Base-by-base conservation (phyloP, 768 basidiomycete species). In the Paxillus involutus region DNA sequence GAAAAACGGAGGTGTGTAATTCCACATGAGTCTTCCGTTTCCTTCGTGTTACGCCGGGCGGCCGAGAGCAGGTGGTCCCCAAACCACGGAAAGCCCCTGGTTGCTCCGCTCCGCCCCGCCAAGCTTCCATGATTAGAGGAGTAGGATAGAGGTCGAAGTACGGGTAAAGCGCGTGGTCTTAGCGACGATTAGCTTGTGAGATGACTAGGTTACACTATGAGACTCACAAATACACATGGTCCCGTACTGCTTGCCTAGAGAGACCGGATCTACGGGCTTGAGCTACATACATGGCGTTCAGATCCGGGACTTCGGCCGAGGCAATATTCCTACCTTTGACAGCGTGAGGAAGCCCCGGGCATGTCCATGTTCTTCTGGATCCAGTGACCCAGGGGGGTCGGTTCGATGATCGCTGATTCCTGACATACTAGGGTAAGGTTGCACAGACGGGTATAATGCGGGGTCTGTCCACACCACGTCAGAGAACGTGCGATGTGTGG, bases 1-100 rank as follows among this genome's bases (percentile, higher is more conserved):
- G 59, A 51, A 56, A 52, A 41, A 58, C 56, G 12, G 44, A 36
- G 21, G 37, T 24, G 29, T 58, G 62, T 17, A 68, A 41, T 26
- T 65, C 68, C 42, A 53, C 52, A 30, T 70, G 63, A 2, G 60
- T 63, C 51, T 53, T 69, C 40, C 62, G 63, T 19, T 11, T 39
- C 39, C 58, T 56, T 43, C 26, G 50, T 16, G 39, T 41, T 26
- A 13, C 46, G 13, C 19, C 21, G 4, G 21, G 43, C 10, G 11
- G 29, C 17, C 24, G 49, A 12, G 21, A 17, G 19, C 8, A 12
- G 40, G 47, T 21, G 14, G 40, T 26, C 29, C 17, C 26, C 47
- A 44, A 44, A 26, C 39, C 13, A 11, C 9, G 42, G 32, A 32
- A 43, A 19, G 41, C 1, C 19, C 29, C 33, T 30, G 43, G 29